Conservation (phyloP, 2,329 filamentous ascomycete species). For the Colletotrichum scovillei region DNA sequence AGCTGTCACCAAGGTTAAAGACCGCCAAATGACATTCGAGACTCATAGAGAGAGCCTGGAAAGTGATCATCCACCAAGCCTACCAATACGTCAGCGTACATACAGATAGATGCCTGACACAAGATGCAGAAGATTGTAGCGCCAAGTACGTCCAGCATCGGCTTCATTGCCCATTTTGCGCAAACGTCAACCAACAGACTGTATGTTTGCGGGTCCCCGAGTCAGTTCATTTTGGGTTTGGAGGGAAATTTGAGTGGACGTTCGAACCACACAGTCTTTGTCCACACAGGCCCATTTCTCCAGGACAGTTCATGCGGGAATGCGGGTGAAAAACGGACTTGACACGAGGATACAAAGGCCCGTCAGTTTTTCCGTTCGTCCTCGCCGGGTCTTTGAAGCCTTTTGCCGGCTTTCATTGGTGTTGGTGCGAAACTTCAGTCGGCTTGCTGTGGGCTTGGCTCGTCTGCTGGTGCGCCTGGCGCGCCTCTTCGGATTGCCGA, state of each 20-base stretch:
- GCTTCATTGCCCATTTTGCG: slow-evolving; percentile 18
- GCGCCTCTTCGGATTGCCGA: slow-evolving; percentile 22
- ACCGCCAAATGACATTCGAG: background rate
- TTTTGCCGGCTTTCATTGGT: slow-evolving; percentile 1
- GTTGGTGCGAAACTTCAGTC: background rate
- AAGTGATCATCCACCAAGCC: background rate
- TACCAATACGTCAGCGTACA: slow-evolving; percentile 21
- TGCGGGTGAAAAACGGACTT: background rate
- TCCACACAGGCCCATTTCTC: background rate
- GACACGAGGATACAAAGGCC: background rate
- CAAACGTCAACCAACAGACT: slow-evolving; percentile 11
- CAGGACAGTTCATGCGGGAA: slow-evolving; percentile 14
- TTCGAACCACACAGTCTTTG: background rate
- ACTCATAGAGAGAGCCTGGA: background rate
- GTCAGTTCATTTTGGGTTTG: slow-evolving; percentile 14
- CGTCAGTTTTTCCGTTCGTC: slow-evolving; percentile 1
- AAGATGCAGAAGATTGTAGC: slow-evolving; percentile 2
- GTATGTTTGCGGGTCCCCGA: slow-evolving; percentile 1
- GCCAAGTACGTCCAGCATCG: slow-evolving; percentile 24
- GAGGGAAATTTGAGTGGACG: background rate
- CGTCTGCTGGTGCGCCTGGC: background rate
- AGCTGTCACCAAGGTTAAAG: background rate
- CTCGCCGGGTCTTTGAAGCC: background rate
- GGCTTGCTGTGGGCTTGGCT: slow-evolving; percentile 16
- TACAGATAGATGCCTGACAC: background rate